Evolutionary conservation across 148 eudicot species (phyloP), one percentile per base, ranked within the genome.

Genomic region (Chenopodium album): DNA sequence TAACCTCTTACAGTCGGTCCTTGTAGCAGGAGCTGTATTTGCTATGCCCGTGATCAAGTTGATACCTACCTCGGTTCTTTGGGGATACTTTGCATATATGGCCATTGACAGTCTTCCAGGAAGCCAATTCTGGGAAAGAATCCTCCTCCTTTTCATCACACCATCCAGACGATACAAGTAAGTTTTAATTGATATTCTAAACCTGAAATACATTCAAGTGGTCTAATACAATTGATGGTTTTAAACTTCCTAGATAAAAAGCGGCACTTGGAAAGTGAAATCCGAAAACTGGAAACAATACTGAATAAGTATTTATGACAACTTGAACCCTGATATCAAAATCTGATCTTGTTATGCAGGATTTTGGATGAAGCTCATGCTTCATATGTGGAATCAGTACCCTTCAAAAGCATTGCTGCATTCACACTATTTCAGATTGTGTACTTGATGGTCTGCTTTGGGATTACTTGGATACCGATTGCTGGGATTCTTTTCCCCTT

Each of bases 71-170:
- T 94, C 98, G n/a, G 95, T 92, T 66, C 90, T 94, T 50, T 94
- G 98, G 98, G 98, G 98, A 82, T 94, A 94, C 79, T 94, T 94
- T 73, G 95, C 98, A 4, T 94, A 92, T 84, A 94, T 92, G 95
- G 90, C 95, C 62, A 88, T 94, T 44, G 98, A 94, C 56, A 94
- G 98, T 54, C 92, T 94, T 28, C 98, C 95, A 0, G 95, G 98
- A 71, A 94, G 89, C 83, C 98, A 94, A 83, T 91, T 94, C 62
- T 94, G 98, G 94, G 95, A 94, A 84, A 88, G 95, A 75, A 59
- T 94, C 37, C 86, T 89, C 73, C 92, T 94, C 67, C 89, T 94
- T 54, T 91, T 94, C 80, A 81, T 94, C 65, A 86, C 95, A 23
- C 91, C 92, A 7, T 48, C 92, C 17, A 76, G 98, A 68, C 88